Conservation (phyloP, 2,329 filamentous ascomycete species). For the Fusarium palustre region DNA sequence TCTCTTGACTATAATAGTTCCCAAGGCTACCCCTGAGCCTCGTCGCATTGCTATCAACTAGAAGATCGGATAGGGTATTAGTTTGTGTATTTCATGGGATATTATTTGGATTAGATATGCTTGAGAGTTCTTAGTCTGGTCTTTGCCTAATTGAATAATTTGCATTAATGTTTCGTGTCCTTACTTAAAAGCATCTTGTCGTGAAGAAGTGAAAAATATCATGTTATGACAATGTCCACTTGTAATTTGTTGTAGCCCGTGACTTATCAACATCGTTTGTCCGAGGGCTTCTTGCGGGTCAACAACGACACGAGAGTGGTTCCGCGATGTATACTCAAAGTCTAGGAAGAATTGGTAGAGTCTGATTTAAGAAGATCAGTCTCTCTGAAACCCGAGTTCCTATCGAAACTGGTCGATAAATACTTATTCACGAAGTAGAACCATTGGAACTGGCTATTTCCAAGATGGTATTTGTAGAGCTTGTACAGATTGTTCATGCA, state of each 20-base stretch:
- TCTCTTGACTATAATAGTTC: not conserved
- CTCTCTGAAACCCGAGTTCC: too few species aligned
- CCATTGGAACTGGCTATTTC: not conserved
- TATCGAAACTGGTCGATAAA: too few species aligned
- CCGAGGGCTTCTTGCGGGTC: too few species aligned
- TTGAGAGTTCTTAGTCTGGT: not conserved
- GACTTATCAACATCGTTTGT: too few species aligned
- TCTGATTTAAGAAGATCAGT: too few species aligned
- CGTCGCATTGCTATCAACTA: not conserved
- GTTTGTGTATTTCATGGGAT: not conserved
- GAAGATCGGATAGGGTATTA: not conserved
- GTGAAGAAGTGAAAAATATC: not conserved
- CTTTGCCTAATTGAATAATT: not conserved
- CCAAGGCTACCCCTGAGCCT: not conserved
- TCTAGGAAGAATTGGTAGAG: too few species aligned
- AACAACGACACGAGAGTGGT: not conserved
- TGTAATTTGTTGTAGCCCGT: too few species aligned
- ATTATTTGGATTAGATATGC: not conserved
- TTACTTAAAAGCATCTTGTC: not conserved
- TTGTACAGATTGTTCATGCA: fast-evolving
- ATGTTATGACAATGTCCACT: too few species aligned
- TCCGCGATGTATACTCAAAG: not conserved
- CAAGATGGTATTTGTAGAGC: not conserved
- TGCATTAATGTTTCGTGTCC: not conserved
- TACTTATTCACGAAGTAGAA: fast-evolving